Evolutionary conservation across 2,329 filamentous ascomycete genomes (phyloP), one percentile per base, ranked within the genome.

Genomic region (Penicillium crustosum): DNA sequence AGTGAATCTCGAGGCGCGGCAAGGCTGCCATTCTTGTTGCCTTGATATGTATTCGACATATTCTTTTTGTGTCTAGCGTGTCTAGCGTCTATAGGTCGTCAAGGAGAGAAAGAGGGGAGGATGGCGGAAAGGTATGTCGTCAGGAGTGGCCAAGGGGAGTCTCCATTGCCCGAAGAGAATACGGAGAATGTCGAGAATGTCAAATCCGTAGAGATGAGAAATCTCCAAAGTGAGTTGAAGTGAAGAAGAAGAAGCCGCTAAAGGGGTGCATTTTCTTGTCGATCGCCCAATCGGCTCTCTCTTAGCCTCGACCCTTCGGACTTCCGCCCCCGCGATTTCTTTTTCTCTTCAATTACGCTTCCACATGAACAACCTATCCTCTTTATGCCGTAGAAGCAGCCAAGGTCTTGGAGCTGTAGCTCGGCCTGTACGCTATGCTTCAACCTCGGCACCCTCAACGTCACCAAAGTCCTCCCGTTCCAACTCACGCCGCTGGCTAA

Each of bases 1-100:
- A 99, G 86, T 47, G 93, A 97, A 82, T 99, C 94, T 78, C 94
- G 90, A 61, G 86, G 78, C 13, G 79, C 78, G 59, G 68, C 62
- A 31, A 63, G 61, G 45, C 61, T 68, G 53, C 66, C 68, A 54
- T 68, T 68, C 59, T 66, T 65, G 53, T 62, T 58, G n/a, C 68
- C 68, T 51, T 68, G 66, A 49, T 72, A 73, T 45, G 68, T 55
- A 52, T 63, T 72, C 61, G 72, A 71, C 73, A 77, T 55, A 13
- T 75, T 52, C 56, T 57, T 49, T 60, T 58, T 54, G 27, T 59
- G 21, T 42, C 15, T 12, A 47, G 35, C 7, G 27, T 52, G 29
- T 42, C 21, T 10, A 47, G 36, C 4, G 27, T 52, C 21, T 35
- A 44, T 35, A 44, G 25, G 19, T 43, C 35, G 49, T 27, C 21